Evolutionary conservation across 2,329 filamentous ascomycete genomes (phyloP), one percentile per base, ranked within the genome.

Genomic region (Alternaria panax): DNA sequence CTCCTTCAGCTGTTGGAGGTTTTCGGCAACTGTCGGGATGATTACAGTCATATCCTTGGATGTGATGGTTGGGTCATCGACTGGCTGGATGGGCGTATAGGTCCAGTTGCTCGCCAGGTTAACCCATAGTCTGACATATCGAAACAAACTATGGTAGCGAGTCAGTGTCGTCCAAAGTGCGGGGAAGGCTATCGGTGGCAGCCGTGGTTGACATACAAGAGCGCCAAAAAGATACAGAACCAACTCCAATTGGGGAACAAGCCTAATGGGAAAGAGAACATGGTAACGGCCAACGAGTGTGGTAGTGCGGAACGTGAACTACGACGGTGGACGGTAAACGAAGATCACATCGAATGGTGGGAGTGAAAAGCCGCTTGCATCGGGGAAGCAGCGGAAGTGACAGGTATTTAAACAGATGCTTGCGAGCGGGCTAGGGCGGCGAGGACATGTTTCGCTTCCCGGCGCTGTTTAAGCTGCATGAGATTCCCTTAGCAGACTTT

Each of bases 1-100:
- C 60, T 90, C 88, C 53, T 89, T 88, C 62, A 98, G 84, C 74
- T 96, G 92, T 70, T 93, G 89, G 60, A 94, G 92, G 63, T 88
- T 89, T 61, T 93, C 92, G 74, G 96, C 92, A 65, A 98, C 93
- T 11, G 93, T 96, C 7, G 94, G 94, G 62, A 97, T 91, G 70
- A 98, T 92, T 65, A 97, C 92, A 6, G 94, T 97, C 71, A 97
- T 93, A 86, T 98, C 92, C 68, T 91, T 82, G 32, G 88, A 86
- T 27, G 88, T 92, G 75, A 93, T 89, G 43, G 84, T 88, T n/a
- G 94, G 92, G 64, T 92, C 91, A 59, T 88, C 87, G 40, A 92
- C 90, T 54, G 94, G 90, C 41, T 91, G 91, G 63, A 93, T 91
- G 25, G 93, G 93, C 78, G 88, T 91, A 82, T 96, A 97, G 11